Evolutionary conservation across 352 stramenopile genomes (phyloP).

Genomic region (Phytophthora kernoviae): DNA sequence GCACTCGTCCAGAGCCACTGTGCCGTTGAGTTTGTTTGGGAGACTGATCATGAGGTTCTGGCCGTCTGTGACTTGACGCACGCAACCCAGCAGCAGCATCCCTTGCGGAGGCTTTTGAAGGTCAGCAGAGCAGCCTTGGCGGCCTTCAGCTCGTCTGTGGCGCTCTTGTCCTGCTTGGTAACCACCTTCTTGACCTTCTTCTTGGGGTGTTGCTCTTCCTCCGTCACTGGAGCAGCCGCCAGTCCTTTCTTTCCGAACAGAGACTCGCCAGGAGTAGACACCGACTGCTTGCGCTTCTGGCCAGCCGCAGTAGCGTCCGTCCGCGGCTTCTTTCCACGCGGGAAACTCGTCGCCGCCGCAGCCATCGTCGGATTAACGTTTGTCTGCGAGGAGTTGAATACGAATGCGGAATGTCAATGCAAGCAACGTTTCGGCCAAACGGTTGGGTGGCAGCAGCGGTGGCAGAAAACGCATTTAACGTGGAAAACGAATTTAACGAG

Average conservation of each 20-base stretch:
- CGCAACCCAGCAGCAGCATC: conserved; percentile 82
- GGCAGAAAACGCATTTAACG: not conserved
- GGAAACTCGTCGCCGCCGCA: conserved; percentile 62
- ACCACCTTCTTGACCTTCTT: conserved; percentile 40
- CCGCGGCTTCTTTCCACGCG: conserved; percentile 55
- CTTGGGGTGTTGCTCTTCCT: conserved; percentile 32
- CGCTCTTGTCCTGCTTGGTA: conserved; percentile 16
- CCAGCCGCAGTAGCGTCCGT: conserved; percentile 12
- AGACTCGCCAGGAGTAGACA: conserved; percentile 30
- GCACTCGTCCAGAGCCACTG: conserved; percentile 79
- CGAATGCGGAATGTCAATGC: conserved; percentile 6
- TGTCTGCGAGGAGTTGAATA: conserved; percentile 5
- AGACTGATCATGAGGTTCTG: conserved; percentile 87
- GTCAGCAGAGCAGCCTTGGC: conserved; percentile 47
- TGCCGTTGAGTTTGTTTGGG: conserved; percentile 94
- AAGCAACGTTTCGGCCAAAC: conserved; percentile 28
- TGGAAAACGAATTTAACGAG: not conserved
- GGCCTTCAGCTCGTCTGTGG: conserved; percentile 40
- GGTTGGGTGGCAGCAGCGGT: conserved; percentile 11
- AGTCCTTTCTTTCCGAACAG: conserved; percentile 85
- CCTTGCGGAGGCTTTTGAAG: conserved; percentile 77
- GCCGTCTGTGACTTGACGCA: conserved; percentile 90
- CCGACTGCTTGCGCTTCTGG: conserved; percentile 51
- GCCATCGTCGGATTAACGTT: conserved; percentile 15
- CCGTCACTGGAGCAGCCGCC: conserved; percentile 25